These are phyloP conservation scores for Viridothelium virens DNA, from an alignment of 495 filamentous ascomycete genomes.

Conservation along the genomic window DNA sequence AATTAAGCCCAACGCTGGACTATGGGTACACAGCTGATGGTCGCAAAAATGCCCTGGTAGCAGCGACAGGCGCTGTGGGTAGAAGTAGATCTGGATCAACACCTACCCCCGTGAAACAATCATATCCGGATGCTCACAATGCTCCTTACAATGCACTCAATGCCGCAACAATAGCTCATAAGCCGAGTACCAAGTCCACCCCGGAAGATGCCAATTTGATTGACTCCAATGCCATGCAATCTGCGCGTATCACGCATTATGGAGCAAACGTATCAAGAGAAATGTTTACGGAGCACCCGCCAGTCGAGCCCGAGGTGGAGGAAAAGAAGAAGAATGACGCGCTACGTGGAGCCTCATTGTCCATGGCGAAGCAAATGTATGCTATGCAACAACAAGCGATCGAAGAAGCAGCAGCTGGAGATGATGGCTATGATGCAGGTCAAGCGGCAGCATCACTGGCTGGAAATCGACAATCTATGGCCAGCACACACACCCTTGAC, in stretches of 20 bases:
- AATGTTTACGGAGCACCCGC: slow-evolving; percentile 70
- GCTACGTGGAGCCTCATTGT: slow-evolving; percentile 70
- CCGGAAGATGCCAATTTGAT: slow-evolving; percentile 21
- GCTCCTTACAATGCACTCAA: slow-evolving; percentile 57
- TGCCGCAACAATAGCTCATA: slow-evolving; percentile 55
- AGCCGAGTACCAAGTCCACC: slow-evolving; percentile 24
- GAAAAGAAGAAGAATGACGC: slow-evolving; percentile 63
- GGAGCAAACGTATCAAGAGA: slow-evolving; percentile 46
- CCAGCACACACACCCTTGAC: slow-evolving; percentile 15
- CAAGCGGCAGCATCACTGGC: slow-evolving; percentile 13
- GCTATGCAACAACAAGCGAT: slow-evolving; percentile 52
- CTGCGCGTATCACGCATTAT: slow-evolving; percentile 49
- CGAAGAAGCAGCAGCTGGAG: slow-evolving; percentile 36
- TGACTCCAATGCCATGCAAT: slow-evolving; percentile 44
- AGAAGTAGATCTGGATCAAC: slow-evolving; percentile 61
- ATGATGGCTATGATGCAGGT: slow-evolving; percentile 8
- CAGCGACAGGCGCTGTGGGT: slow-evolving; percentile 64
- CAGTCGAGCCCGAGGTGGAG: slow-evolving; percentile 61
- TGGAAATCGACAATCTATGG: neutral
- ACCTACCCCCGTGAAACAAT: slow-evolving; percentile 41
- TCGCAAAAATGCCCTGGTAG: slow-evolving; percentile 55
- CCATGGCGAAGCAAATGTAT: slow-evolving; percentile 85
- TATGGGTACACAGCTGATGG: slow-evolving; percentile 41
- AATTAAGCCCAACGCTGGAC: slow-evolving; percentile 37
- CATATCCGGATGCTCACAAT: slow-evolving; percentile 52